phyloP scores from a whole-genome alignment of 2,329 filamentous ascomycete genomes.

The Lachnellula arida region DNA sequence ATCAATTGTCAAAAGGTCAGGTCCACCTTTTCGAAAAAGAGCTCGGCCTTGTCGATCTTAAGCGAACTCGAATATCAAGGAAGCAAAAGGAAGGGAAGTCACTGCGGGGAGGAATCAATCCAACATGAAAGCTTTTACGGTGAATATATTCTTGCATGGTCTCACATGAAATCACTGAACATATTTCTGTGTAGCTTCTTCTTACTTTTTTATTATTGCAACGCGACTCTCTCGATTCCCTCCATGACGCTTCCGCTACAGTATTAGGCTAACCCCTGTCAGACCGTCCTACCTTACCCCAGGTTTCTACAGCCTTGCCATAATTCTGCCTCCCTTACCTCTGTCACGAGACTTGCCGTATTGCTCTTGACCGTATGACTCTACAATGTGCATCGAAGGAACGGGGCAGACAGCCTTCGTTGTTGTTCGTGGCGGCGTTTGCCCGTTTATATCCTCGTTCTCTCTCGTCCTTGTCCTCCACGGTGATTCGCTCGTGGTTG shows the following conservation, averaged over 20 bases:
- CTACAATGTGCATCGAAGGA: neutral
- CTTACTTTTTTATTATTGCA: too few relatives aligned
- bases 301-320: neutral
- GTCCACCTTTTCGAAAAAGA: neutral
- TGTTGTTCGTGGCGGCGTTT: neutral
- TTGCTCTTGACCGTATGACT: neutral
- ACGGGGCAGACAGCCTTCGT: neutral
- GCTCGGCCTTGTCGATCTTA: neutral
- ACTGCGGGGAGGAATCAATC: slow-evolving; percentile 3
- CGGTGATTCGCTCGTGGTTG: neutral
- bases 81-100: slow-evolving; percentile 8
- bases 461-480: neutral
- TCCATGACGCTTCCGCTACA: too few relatives aligned
- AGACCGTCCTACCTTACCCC: too few relatives aligned
- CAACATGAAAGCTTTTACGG: too few relatives aligned
- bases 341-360: neutral
- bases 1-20: neutral
- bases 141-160: too few relatives aligned
- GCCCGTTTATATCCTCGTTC: neutral
- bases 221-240: too few relatives aligned
- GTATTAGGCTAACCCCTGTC: too few relatives aligned
- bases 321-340: neutral
- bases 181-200: too few relatives aligned
- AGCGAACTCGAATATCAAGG: slow-evolving; percentile 8
- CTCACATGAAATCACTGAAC: too few relatives aligned